Evolutionary conservation across 129 eudicot species (phyloP).

Genomic region (Tagetes patula): DNA sequence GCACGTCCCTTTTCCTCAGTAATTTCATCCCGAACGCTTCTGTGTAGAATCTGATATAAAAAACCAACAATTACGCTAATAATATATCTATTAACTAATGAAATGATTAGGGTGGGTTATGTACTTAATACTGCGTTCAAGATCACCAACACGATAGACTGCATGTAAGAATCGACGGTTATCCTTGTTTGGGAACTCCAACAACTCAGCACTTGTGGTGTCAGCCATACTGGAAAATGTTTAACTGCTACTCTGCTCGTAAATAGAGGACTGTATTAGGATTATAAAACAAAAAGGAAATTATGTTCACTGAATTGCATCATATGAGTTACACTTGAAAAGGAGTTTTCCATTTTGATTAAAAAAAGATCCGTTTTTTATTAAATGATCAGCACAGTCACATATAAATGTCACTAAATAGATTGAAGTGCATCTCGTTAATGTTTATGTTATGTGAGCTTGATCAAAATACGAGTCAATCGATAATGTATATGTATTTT

Average conservation of each 20-base stretch:
- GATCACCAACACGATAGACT: slow-evolving; percentile 95
- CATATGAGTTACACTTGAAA: not conserved
- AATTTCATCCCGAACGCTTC: slow-evolving; percentile 95
- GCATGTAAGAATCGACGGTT: slow-evolving; percentile 80
- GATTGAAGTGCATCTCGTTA: no score
- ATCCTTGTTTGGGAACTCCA: slow-evolving; percentile 86
- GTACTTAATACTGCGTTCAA: slow-evolving; percentile 89
- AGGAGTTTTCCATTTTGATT: no score
- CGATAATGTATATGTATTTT: no score
- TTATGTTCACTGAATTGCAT: no score
- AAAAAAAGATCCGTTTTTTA: no score
- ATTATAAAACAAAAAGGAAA: not conserved
- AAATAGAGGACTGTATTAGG: not conserved
- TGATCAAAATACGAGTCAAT: no score
- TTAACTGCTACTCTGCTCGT: slow-evolving; percentile 27
- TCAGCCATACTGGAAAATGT: slow-evolving; percentile 59
- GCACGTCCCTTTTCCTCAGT: slow-evolving; percentile 80
- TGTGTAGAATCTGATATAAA: slow-evolving; percentile 65
- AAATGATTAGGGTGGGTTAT: not conserved
- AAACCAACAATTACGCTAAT: not conserved
- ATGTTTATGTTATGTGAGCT: no score
- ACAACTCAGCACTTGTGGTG: slow-evolving; percentile 49
- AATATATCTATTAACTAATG: not conserved
- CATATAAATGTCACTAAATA: not conserved
- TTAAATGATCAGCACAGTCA: not conserved